These are phyloP conservation scores for Citrus mangshanensis DNA, from an alignment of 345 rosid species.

Conservation along the genomic window DNA sequence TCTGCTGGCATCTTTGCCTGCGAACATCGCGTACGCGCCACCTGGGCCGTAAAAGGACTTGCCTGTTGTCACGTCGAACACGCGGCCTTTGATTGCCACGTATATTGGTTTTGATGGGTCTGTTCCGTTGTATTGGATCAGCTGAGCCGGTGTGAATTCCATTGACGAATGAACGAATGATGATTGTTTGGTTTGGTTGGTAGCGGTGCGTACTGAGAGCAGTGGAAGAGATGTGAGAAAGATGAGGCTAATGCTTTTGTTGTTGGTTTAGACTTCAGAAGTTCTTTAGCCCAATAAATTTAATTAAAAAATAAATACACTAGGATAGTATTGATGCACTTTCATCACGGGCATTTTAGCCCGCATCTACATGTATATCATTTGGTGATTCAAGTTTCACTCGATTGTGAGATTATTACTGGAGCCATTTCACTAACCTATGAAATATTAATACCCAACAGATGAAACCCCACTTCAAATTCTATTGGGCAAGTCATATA, in stretches of 20 bases:
- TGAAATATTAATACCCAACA: no score
- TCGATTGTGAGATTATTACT: no score
- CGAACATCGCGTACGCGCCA: conserved; percentile 68
- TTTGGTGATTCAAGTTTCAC: no score
- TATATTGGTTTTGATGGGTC: conserved; percentile 80
- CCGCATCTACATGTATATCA: no score
- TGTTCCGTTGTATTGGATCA: conserved; percentile 62
- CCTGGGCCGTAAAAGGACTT: conserved; percentile 76
- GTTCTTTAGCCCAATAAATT: not conserved
- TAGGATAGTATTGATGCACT: not conserved
- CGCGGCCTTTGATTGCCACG: conserved; percentile 75
- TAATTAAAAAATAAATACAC: not conserved
- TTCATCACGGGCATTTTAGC: not conserved
- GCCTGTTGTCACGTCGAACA: conserved; percentile 73
- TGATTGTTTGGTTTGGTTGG: not conserved
- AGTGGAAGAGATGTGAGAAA: no score
- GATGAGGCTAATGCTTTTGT: not conserved
- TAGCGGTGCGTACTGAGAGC: no score
- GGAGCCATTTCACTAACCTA: no score
- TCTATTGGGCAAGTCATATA: no score
- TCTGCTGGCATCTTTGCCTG: conserved; percentile 85
- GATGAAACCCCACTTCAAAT: no score
- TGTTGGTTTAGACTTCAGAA: not conserved
- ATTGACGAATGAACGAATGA: conserved; percentile 14
- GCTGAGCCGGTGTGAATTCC: conserved; percentile 74